A percentile compares a stretch with the other conserved stretches of the same genome.
These are phyloP conservation scores for Aspergillus ruber DNA, from an alignment of 2,329 filamentous ascomycete species.

Conservation along the genomic window DNA sequence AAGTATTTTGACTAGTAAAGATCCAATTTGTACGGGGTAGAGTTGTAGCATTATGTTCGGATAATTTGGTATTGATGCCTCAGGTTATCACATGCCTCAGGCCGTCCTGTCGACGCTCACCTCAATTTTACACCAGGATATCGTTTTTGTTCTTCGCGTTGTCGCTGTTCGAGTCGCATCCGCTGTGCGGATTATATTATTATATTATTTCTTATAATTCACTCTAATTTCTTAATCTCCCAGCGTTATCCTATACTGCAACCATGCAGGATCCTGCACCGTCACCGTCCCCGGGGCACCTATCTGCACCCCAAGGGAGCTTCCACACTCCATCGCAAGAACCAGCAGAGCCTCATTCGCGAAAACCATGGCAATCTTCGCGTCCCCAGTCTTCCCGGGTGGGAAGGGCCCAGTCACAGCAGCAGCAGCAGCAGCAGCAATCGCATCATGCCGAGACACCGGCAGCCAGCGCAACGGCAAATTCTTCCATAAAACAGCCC, in stretches of 20 bases:
- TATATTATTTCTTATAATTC: no score
- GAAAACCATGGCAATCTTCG: constrained; percentile 21
- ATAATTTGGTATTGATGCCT: not conserved
- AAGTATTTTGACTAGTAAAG: no score
- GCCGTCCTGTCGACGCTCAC: no score
- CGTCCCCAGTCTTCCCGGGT: constrained; percentile 16
- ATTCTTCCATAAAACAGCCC: constrained; percentile 9
- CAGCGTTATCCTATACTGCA: not conserved
- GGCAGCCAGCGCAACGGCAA: constrained; percentile 3
- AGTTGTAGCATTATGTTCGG: no score
- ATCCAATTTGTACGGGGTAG: no score
- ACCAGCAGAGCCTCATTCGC: constrained; percentile 13
- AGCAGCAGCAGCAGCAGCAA: constrained; percentile 2
- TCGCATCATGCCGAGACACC: constrained; percentile 5
- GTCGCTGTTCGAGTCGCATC: no score
- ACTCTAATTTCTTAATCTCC: no score
- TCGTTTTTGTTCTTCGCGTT: no score
- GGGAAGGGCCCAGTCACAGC: constrained; percentile 6
- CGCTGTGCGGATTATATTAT: no score
- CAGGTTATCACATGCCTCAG: not conserved
- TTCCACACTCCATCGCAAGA: constrained; percentile 17
- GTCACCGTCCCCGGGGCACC: constrained; percentile 13
- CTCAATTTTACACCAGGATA: no score
- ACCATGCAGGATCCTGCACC: constrained; percentile 6
- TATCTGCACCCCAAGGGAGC: constrained; percentile 17